Evolutionary conservation across 352 stramenopile species (phyloP).

Genomic region (Globisporangium canariense): DNA sequence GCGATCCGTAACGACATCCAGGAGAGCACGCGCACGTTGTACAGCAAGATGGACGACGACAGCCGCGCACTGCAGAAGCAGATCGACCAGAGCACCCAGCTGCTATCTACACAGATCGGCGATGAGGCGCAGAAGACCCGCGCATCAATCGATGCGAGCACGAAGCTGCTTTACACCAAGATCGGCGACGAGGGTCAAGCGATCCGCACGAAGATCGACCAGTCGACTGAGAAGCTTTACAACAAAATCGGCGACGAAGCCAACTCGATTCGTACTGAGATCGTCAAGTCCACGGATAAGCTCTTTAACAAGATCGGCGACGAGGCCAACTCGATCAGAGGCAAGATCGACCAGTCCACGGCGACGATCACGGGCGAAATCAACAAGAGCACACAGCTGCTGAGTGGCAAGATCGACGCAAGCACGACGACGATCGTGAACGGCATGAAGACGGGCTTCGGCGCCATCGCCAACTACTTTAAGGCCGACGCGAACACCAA

Average conservation of each 20-base stretch:
- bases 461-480: not conserved
- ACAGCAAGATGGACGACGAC: not conserved
- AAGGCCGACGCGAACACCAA: not conserved
- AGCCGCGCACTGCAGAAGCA: not conserved
- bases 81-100: conserved; percentile 5
- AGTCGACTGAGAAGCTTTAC: conserved; percentile 8
- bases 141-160: not conserved
- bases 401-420: not conserved
- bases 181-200: not conserved
- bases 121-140: conserved; percentile 5
- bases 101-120: conserved; percentile 4
- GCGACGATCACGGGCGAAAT: too few species aligned
- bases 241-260: conserved; percentile 16
- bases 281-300: conserved; percentile 7
- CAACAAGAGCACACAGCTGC: too few species aligned
- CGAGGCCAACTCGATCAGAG: not conserved
- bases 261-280: conserved; percentile 4
- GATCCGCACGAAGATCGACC: conserved; percentile 7
- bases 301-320: conserved; percentile 12
- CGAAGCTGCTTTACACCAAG: conserved; percentile 1
- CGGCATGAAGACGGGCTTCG: not conserved
- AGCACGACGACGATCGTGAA: conserved; percentile 1
- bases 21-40: not conserved
- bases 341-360: not conserved
- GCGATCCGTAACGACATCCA: conserved; percentile 1